Conservation (phyloP, 176 grass and related monocot species). For the Melocanna baccifera region DNA sequence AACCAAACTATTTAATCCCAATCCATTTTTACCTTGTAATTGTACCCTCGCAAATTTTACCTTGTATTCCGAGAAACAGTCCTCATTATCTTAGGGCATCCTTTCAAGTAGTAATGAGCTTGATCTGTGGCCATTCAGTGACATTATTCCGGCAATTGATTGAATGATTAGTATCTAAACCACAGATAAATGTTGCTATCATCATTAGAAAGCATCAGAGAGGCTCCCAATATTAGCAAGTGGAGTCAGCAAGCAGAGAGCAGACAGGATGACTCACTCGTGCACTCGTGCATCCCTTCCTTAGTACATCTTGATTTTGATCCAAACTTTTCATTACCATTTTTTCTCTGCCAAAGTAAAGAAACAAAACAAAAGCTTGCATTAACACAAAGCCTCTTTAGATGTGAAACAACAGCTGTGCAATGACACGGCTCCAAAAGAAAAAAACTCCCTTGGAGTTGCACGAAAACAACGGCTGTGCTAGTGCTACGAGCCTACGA, state of each 20-base stretch:
- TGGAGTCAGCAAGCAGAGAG: background rate
- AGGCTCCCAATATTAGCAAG: background rate
- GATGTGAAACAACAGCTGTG: slow-evolving; percentile 1
- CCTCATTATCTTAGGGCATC: background rate
- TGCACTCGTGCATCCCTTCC: background rate
- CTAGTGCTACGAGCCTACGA: too few relatives aligned
- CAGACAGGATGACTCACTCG: background rate
- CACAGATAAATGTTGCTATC: background rate
- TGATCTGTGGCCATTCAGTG: background rate
- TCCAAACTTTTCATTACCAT: background rate
- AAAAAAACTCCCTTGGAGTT: background rate
- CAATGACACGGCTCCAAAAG: background rate
- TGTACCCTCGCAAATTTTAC: background rate
- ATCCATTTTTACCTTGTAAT: background rate
- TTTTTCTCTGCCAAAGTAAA: background rate
- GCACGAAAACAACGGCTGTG: background rate
- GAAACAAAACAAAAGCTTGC: background rate
- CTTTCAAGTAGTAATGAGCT: background rate
- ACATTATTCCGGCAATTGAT: background rate
- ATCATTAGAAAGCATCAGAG: background rate
- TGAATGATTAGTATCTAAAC: background rate
- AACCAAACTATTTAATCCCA: background rate
- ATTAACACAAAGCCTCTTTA: background rate
- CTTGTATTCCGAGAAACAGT: background rate
- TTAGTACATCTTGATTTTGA: background rate